phyloP scores from a whole-genome alignment of 2,329 filamentous ascomycete genomes.

The Penicillium concentricum region DNA sequence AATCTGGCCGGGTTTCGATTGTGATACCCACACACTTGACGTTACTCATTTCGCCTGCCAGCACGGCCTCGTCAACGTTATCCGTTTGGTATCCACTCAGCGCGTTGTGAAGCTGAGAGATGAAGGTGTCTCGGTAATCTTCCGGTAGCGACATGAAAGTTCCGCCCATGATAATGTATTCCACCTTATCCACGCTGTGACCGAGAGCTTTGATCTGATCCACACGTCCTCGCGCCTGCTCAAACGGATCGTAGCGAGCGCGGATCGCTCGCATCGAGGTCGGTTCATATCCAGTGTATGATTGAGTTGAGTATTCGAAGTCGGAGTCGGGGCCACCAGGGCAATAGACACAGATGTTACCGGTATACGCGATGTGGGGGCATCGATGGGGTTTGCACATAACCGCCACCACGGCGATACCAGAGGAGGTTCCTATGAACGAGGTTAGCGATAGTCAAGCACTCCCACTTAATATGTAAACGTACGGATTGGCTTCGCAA shows the following conservation, averaged over 20 bases:
- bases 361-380: slow-evolving; percentile 96
- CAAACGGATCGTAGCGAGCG: slow-evolving; percentile 94
- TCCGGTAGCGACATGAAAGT: slow-evolving; percentile 97
- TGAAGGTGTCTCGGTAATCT: slow-evolving; percentile 88
- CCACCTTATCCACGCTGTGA: slow-evolving; percentile 97
- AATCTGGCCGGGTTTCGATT: slow-evolving; percentile 95
- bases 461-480: slow-evolving; percentile 11
- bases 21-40: slow-evolving; percentile 98
- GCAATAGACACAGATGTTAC: slow-evolving; percentile 98
- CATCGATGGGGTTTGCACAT: slow-evolving; percentile 99
- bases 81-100: slow-evolving; percentile 92
- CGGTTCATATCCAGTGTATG: slow-evolving; percentile 96
- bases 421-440: slow-evolving; percentile 80
- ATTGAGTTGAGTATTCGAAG: slow-evolving; percentile 98
- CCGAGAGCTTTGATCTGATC: slow-evolving; percentile 95
- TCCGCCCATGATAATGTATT: slow-evolving; percentile 99
- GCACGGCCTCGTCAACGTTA: slow-evolving; percentile 92
- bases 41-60: slow-evolving; percentile 92
- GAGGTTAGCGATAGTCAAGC: slow-evolving; percentile 14
- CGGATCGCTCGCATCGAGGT: slow-evolving; percentile 98
- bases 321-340: slow-evolving; percentile 96
- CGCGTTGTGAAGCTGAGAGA: slow-evolving; percentile 93
- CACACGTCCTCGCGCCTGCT: slow-evolving; percentile 91
- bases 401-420: slow-evolving; percentile 96
- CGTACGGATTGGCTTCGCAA: slow-evolving; percentile 91